A percentile compares a stretch with the other conserved stretches of the same genome.
These are phyloP conservation scores for Phalaenopsis equestris DNA, from an alignment of 106 monocot genomes.

Conservation along the genomic window DNA sequence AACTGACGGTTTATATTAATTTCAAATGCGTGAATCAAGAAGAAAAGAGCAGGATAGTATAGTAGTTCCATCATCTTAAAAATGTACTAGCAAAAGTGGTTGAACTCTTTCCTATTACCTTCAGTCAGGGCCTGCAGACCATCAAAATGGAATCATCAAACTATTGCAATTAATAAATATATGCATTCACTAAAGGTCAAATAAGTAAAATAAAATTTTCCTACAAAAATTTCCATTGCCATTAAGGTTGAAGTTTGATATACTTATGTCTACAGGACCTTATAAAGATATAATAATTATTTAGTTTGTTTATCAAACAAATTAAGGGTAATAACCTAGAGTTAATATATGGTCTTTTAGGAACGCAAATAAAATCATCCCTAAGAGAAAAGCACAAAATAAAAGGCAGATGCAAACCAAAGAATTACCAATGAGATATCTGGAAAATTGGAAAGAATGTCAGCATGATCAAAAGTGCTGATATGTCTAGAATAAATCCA, in stretches of 20 bases:
- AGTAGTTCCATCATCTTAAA: slow-evolving; percentile 4
- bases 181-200: background rate
- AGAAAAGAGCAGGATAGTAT: background rate
- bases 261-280: too few species aligned
- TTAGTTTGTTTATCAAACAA: too few species aligned
- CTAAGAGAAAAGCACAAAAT: background rate
- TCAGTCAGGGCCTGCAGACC: slow-evolving; percentile 77
- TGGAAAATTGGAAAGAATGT: slow-evolving; percentile 76
- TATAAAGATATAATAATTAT: too few species aligned
- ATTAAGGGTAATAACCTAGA: too few species aligned
- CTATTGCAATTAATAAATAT: background rate
- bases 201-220: background rate
- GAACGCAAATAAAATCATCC: background rate
- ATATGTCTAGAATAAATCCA: slow-evolving; percentile 68
- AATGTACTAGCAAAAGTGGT: background rate
- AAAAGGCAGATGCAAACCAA: background rate
- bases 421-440: slow-evolving; percentile 68
- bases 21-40: background rate
- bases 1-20: slow-evolving; percentile 30
- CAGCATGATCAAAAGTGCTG: slow-evolving; percentile 44
- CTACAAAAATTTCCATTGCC: background rate
- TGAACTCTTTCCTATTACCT: slow-evolving; percentile 42
- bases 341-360: background rate
- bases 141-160: background rate
- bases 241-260: too few species aligned